phyloP scores from a whole-genome alignment of 2,329 filamentous ascomycete species.

The Graphiopsis chlorocephala region DNA sequence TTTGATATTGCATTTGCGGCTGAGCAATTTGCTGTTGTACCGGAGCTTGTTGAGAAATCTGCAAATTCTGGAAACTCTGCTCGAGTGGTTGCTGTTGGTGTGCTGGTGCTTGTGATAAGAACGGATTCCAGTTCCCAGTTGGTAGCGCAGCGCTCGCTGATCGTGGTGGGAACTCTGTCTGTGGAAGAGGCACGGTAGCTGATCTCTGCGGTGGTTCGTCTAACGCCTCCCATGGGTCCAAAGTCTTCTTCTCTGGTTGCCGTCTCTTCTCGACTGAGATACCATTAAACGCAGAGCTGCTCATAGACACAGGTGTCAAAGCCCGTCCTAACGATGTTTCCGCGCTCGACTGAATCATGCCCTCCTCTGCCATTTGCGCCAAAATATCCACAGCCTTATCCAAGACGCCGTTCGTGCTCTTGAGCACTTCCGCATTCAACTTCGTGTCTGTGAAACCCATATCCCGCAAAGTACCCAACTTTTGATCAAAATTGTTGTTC shows the following conservation, averaged over 20 bases:
- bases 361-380: constrained; percentile 74
- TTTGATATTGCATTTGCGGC: constrained; percentile 26
- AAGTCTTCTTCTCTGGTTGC: constrained; percentile 22
- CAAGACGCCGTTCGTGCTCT: constrained; percentile 78
- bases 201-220: constrained; percentile 34
- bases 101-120: constrained; percentile 48
- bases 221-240: constrained; percentile 45
- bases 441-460: constrained; percentile 90
- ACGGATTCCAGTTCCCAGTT: constrained; percentile 64
- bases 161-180: constrained; percentile 30
- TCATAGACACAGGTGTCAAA: constrained; percentile 44
- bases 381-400: constrained; percentile 83
- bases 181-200: constrained; percentile 27
- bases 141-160: constrained; percentile 32
- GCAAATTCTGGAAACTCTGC: constrained; percentile 65
- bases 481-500: constrained; percentile 66
- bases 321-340: constrained; percentile 25
- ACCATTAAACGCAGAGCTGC: constrained; percentile 44
- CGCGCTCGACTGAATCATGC: constrained; percentile 38
- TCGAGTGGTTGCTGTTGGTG: constrained; percentile 33
- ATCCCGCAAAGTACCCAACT: constrained; percentile 73
- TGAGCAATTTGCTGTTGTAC: constrained; percentile 18
- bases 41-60: constrained; percentile 49
- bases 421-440: constrained; percentile 76
- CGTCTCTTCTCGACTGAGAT: constrained; percentile 42